phyloP scores from a whole-genome alignment of 352 stramenopile genomes.

The Blastocystis sp. region DNA sequence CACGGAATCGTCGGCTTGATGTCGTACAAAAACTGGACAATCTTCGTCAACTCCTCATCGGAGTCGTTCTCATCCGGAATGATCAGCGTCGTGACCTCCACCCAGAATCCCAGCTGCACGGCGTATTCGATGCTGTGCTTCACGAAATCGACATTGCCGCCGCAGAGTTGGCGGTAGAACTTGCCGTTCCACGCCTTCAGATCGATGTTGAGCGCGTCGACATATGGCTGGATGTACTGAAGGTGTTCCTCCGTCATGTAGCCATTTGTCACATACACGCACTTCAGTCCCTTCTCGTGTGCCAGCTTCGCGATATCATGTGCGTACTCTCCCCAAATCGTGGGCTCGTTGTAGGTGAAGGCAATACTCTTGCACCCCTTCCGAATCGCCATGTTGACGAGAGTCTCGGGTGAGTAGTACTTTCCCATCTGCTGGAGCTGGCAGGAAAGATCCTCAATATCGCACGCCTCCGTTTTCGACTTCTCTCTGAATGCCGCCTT shows the following conservation, averaged over 20 bases:
- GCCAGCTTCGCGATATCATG: slow-evolving; percentile 65
- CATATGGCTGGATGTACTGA: slow-evolving; percentile 62
- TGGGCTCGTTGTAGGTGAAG: slow-evolving; percentile 68
- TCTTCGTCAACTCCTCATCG: slow-evolving; percentile 46
- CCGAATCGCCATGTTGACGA: slow-evolving; percentile 26
- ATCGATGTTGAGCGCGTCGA: slow-evolving; percentile 68
- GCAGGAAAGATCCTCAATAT: slow-evolving; percentile 37
- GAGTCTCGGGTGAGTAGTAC: slow-evolving; percentile 53
- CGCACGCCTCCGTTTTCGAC: background rate
- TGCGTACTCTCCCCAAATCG: slow-evolving; percentile 68
- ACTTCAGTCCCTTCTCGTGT: slow-evolving; percentile 57
- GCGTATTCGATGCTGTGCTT: slow-evolving; percentile 30
- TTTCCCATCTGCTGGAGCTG: background rate
- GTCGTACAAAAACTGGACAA: slow-evolving; percentile 49
- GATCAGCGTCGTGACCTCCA: slow-evolving; percentile 68
- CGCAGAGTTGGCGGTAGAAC: slow-evolving; percentile 59
- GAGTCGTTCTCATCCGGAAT: slow-evolving; percentile 66
- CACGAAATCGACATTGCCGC: slow-evolving; percentile 43
- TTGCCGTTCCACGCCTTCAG: slow-evolving; percentile 59
- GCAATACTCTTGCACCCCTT: slow-evolving; percentile 60
- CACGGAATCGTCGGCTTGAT: slow-evolving; percentile 52
- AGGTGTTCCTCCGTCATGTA: slow-evolving; percentile 66
- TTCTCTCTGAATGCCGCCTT: background rate
- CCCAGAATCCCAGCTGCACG: slow-evolving; percentile 67
- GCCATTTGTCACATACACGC: slow-evolving; percentile 68